These are phyloP conservation scores for Carex parvula DNA, from an alignment of 176 grass and related monocot species.

Conservation along the genomic window DNA sequence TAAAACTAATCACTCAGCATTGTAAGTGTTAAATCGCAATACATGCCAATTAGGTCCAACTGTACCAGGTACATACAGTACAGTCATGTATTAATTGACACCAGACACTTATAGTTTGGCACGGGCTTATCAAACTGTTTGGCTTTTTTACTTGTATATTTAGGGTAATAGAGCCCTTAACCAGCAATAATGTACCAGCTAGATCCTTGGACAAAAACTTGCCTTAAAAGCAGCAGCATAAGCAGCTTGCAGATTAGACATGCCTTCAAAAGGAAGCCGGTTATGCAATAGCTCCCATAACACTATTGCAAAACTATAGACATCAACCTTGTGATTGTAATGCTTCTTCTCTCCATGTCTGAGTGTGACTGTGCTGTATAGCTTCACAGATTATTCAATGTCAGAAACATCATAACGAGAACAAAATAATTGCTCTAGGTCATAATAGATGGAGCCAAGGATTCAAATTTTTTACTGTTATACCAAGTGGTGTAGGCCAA, in stretches of 20 bases:
- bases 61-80: background rate
- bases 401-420: slow-evolving; percentile 12
- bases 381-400: slow-evolving; percentile 39
- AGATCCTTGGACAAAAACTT: slow-evolving; percentile 13
- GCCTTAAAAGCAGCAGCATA: slow-evolving; percentile 99
- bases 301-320: slow-evolving; percentile 98
- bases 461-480: background rate
- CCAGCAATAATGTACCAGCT: background rate
- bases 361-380: slow-evolving; percentile 96
- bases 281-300: slow-evolving; percentile 97
- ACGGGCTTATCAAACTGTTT: background rate
- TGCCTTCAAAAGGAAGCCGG: slow-evolving; percentile 88
- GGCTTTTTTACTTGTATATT: background rate
- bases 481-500: background rate
- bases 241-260: slow-evolving; percentile 97
- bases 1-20: background rate
- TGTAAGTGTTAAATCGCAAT: background rate
- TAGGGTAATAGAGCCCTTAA: background rate
- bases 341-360: slow-evolving; percentile 99
- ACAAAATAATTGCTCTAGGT: slow-evolving; percentile 3
- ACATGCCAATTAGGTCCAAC: background rate
- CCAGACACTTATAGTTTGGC: background rate
- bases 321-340: slow-evolving; percentile 99
- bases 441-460: background rate
- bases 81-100: background rate